Evolutionary conservation across 345 rosid genomes (phyloP), one percentile per base, ranked within the genome.

Genomic region (Brassica nigra): DNA sequence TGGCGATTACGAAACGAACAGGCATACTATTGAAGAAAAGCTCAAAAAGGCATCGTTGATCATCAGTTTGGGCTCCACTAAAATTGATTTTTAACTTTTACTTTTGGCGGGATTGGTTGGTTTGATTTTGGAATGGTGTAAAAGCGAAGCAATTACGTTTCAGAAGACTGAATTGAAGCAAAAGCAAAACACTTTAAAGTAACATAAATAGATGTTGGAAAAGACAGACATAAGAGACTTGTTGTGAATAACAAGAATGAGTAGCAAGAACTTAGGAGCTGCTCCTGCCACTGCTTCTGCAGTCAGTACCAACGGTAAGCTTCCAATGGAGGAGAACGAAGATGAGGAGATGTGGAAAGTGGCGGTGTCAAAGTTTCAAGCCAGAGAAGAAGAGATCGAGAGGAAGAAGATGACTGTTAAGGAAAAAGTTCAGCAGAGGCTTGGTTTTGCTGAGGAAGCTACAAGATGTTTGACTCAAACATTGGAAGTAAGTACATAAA

Each of bases 341-440:
- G 88, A 82, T 62, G 92, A 86, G 0, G 94, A 90, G 78, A 71
- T 79, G 8, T 84, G 90, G 29, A 87, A 81, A 69, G 73, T 80
- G 49, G 84, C 89, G 18, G 85, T 94, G 4, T 82, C 95, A 8
- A 71, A 83, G 31, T 70, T 90, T 64, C 89, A 92, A 76, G 93
- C 94, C 5, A 74, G 83, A 83, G 98, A 94, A 84, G 94, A 94
- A 69, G 92, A 90, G 89, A 94, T 92, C 20, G 90, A 88, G 83
- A 86, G 86, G 88, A 94, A 86, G 88, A 94, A 86, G 73, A 82
- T 78, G 87, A 87, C 84, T 62, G 90, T 91, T 64, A 89, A 76
- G 73, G 94, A 86, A 79, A 89, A 81, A 80, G 92, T 91, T 64
- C 89, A 90, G 74, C 88, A 84, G 62, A 89, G 87, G 5, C 81